phyloP scores from a whole-genome alignment of 805 yeast species.

The Teunomyces panamensis region DNA sequence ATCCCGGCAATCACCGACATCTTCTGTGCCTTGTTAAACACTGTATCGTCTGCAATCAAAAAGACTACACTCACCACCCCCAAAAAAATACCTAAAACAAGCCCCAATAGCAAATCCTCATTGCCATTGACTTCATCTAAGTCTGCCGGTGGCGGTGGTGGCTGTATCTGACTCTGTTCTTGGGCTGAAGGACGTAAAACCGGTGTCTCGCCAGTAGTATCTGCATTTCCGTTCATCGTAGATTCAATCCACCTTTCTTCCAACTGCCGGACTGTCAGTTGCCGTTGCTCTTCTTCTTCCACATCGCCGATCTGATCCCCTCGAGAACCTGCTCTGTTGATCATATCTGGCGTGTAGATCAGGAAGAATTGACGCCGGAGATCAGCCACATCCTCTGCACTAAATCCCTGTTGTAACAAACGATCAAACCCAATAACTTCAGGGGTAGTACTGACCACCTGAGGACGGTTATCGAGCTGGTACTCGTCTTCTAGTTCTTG shows the following conservation, averaged over 20 bases:
- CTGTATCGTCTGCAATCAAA: conserved; percentile 54
- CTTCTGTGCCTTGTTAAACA: conserved; percentile 60
- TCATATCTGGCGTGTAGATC: conserved; percentile 52
- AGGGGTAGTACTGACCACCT: conserved; percentile 49
- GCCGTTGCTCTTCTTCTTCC: conserved; percentile 42
- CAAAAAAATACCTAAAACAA: conserved; percentile 67
- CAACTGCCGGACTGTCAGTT: conserved; percentile 49
- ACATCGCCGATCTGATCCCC: conserved; percentile 29
- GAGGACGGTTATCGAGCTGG: conserved; percentile 51
- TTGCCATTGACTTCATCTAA: conserved; percentile 40
- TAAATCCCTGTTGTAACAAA: conserved; percentile 76
- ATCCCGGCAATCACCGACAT: conserved; percentile 74
- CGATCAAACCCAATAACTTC: conserved; percentile 86
- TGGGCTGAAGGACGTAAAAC: conserved; percentile 6
- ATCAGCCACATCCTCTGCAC: conserved; percentile 70
- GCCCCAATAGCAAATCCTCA: conserved; percentile 67
- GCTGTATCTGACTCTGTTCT: conserved; percentile 13
- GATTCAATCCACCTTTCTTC: conserved; percentile 90
- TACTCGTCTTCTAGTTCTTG: conserved; percentile 61
- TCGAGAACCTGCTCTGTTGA: conserved; percentile 12
- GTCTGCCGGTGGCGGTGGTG: conserved; percentile 16
- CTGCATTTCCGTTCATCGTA: conserved; percentile 55
- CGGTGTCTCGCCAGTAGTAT: conserved; percentile 10
- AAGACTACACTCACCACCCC: conserved; percentile 68
- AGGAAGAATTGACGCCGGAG: conserved; percentile 71